phyloP scores from a whole-genome alignment of 2,329 filamentous ascomycete species.

The Scleromitrula shiraiana region DNA sequence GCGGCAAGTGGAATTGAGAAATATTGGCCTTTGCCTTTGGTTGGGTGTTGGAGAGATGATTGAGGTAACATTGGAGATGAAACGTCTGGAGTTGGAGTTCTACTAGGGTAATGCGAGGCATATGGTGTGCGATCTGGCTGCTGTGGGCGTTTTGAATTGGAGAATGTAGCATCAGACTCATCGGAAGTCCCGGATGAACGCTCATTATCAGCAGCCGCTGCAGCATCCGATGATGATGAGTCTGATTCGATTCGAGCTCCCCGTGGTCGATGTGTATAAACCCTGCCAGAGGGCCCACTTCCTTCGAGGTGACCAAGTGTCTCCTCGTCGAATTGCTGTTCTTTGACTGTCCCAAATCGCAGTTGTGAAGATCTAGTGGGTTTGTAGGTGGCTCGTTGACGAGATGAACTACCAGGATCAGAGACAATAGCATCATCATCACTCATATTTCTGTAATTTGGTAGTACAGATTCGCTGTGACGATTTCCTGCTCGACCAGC shows the following conservation, averaged over 20 bases:
- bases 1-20: conserved; percentile 16
- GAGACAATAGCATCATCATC: conserved; percentile 3
- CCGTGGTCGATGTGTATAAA: conserved; percentile 15
- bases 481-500: background rate
- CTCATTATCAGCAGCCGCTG: conserved; percentile 25
- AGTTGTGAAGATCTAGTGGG: conserved; percentile 30
- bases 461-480: conserved; percentile 2
- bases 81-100: conserved; percentile 7
- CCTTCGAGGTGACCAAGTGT: conserved; percentile 25
- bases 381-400: conserved; percentile 24
- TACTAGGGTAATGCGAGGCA: conserved; percentile 8
- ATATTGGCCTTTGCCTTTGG: conserved; percentile 16
- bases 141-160: conserved; percentile 11
- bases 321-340: conserved; percentile 19
- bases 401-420: conserved; percentile 6
- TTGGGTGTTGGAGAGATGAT: background rate
- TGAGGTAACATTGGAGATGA: background rate
- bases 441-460: conserved; percentile 5
- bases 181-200: conserved; percentile 25
- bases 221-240: conserved; percentile 17
- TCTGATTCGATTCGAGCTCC: conserved; percentile 15
- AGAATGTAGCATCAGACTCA: conserved; percentile 25
- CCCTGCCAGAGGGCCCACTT: conserved; percentile 13
- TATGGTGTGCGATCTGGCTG: conserved; percentile 6
- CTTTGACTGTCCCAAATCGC: conserved; percentile 26